Evolutionary conservation across 352 stramenopile species (phyloP), one percentile per base, ranked within the genome.

Genomic region (Globisporangium nunn): DNA sequence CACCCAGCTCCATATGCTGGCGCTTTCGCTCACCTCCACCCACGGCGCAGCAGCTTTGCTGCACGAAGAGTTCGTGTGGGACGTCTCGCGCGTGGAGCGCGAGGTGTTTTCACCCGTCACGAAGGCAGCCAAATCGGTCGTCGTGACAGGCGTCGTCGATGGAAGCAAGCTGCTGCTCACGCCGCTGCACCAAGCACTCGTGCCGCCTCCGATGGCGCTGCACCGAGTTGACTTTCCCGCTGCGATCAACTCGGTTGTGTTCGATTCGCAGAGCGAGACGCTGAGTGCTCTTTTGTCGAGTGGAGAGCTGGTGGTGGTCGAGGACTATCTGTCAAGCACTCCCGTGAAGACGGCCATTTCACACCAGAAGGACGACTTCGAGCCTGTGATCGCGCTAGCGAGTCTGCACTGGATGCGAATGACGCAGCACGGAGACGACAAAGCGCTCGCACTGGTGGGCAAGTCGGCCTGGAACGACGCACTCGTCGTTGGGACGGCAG

Each of bases 171-270:
- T 93, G 43, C 68, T 90, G 45, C 55, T 91, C n/a, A 93, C 82
- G 4, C 82, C 80, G 8, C 61, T 90, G 37, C 73, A 85, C 48
- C 71, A 75, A 44, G 74, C 79, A 8, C 50, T 91, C 41, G 74
- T 93, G 5, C 82, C 80, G n/a, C 82, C 80, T 3, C 82, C 76
- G 41, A 81, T 87, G 47, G 74, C 77, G 17, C 58, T 87, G 28
- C 66, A 73, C 39, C 65, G 72, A 55, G 30, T 72, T 12, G 48
- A 64, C 11, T 86, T 86, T 39, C 39, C 69, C 0, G 59, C 61
- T 2, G 29, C 71, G 3, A 67, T 89, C 23, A 89, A 85, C 47
- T 74, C 75, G 0, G 59, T 88, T 18, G 68, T 59, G 3, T 91
- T 93, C 54, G 75, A 86, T 54, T 55, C 71, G 1, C 57, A 70